Percentiles rank a stretch among this genome's conserved stretches.
Evolutionary conservation across 83 land plant genomes (phyloP).

Genomic region (Picea abies): DNA sequence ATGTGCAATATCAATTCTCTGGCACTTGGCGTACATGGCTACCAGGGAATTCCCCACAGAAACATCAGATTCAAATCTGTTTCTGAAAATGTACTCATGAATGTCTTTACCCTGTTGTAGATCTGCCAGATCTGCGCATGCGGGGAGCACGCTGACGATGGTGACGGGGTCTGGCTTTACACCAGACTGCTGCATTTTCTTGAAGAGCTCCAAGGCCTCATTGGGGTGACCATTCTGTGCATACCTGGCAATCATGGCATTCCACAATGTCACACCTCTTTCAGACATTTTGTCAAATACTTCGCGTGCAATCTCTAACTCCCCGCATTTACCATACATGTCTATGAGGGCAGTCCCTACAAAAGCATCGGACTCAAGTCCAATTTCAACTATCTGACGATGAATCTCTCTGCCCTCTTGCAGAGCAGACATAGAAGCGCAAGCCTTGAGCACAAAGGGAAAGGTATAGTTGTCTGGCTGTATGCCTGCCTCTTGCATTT

Average conservation of each 20-base stretch:
- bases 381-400: slow-evolving; percentile 26
- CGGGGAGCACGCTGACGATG: neutral
- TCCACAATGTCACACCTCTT: slow-evolving; percentile 40
- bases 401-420: slow-evolving; percentile 36
- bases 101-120: slow-evolving; percentile 21
- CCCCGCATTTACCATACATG: slow-evolving; percentile 38
- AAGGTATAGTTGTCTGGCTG: slow-evolving; percentile 38
- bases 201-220: slow-evolving; percentile 28
- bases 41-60: slow-evolving; percentile 30
- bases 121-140: slow-evolving; percentile 15
- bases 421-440: slow-evolving; percentile 9
- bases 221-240: slow-evolving; percentile 25
- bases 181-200: slow-evolving; percentile 18
- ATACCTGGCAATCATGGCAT: slow-evolving; percentile 34
- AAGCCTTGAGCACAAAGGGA: slow-evolving; percentile 46
- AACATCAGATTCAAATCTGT: slow-evolving; percentile 14
- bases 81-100: slow-evolving; percentile 24
- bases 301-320: slow-evolving; percentile 19
- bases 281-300: slow-evolving; percentile 31
- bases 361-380: slow-evolving; percentile 34
- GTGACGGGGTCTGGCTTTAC: neutral
- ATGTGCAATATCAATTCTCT: slow-evolving; percentile 11
- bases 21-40: slow-evolving; percentile 32
- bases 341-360: slow-evolving; percentile 38
- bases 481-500: slow-evolving; percentile 15